Evolutionary conservation across 1,284 basidiomycete genomes (phyloP).

Genomic region (Malassezia brasiliensis): DNA sequence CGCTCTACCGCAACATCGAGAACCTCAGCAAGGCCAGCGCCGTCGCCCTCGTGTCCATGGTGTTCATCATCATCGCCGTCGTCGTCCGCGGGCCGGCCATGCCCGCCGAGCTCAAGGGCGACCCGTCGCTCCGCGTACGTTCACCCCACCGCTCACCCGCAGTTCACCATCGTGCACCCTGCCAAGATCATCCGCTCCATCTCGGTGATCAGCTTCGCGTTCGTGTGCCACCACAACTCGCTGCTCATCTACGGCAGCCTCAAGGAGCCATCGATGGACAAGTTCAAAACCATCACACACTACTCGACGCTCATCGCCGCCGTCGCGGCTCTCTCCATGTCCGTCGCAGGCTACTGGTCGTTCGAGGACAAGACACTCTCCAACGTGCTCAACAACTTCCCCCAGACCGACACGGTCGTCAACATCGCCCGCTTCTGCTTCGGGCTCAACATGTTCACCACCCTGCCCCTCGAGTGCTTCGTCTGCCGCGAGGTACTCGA

Average conservation of each 20-base stretch:
- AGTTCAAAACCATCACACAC: slow-evolving; percentile 87
- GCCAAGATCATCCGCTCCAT: slow-evolving; percentile 40
- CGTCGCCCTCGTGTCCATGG: slow-evolving; percentile 69
- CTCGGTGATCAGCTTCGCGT: slow-evolving; percentile 47
- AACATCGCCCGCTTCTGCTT: slow-evolving; percentile 87
- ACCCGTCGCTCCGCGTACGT: slow-evolving; percentile 57
- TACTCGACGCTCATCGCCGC: slow-evolving; percentile 45
- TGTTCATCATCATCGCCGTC: slow-evolving; percentile 81
- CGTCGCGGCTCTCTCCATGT: slow-evolving; percentile 53
- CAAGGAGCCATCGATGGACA: slow-evolving; percentile 82
- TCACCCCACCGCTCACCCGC: background rate
- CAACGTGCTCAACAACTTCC: slow-evolving; percentile 48
- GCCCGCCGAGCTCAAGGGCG: slow-evolving; percentile 67
- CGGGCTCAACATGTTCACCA: slow-evolving; percentile 96
- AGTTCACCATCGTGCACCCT: slow-evolving; percentile 74
- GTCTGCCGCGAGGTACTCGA: slow-evolving; percentile 70
- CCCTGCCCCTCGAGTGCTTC: slow-evolving; percentile 80
- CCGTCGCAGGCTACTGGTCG: slow-evolving; percentile 78
- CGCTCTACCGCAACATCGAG: slow-evolving; percentile 91
- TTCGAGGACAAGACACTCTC: slow-evolving; percentile 84
- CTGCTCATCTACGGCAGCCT: slow-evolving; percentile 76
- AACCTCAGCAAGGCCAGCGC: slow-evolving; percentile 86
- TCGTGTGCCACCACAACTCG: slow-evolving; percentile 48
- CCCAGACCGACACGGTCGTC: slow-evolving; percentile 39
- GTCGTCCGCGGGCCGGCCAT: slow-evolving; percentile 74